These are phyloP conservation scores for Apophysomyces elegans DNA, from an alignment of 371 early-diverging fungal species.

Conservation along the genomic window DNA sequence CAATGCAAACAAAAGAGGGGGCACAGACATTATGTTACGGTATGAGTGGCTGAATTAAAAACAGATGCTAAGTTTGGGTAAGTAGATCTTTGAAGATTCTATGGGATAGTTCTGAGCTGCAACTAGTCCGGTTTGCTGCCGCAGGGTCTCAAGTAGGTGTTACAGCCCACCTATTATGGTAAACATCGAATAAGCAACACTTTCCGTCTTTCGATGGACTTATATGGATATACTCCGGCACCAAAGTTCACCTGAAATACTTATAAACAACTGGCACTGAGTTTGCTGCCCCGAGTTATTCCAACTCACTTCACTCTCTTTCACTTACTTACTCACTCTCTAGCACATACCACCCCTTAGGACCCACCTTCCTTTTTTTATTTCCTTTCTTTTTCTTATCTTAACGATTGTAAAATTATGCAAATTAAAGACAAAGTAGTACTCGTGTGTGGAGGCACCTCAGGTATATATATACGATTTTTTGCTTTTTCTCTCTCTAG, in stretches of 20 bases:
- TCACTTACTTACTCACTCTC: neutral
- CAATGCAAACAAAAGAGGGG: too few relatives aligned
- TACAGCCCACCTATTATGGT: neutral
- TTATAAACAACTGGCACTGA: neutral
- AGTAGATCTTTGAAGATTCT: too few relatives aligned
- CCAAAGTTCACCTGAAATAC: neutral
- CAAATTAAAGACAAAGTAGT: conserved; percentile 23
- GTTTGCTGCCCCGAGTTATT: too few relatives aligned
- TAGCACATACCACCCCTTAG: neutral
- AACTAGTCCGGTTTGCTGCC: neutral
- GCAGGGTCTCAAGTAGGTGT: neutral
- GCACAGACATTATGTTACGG: neutral
- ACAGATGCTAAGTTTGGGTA: too few relatives aligned
- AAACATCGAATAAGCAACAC: neutral
- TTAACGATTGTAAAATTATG: conserved; percentile 12
- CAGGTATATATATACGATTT: conserved; percentile 22
- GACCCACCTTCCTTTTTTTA: neutral
- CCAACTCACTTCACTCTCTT: neutral
- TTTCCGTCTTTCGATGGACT: too few relatives aligned
- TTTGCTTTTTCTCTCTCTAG: neutral
- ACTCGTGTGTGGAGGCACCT: conserved; percentile 35
- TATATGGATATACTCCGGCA: neutral
- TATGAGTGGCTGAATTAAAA: too few relatives aligned
- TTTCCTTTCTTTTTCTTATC: neutral
- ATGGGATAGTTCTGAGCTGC: too few relatives aligned